Conservation (phyloP, 2,329 filamentous ascomycete genomes). For the Ceratocystis smalleyi region DNA sequence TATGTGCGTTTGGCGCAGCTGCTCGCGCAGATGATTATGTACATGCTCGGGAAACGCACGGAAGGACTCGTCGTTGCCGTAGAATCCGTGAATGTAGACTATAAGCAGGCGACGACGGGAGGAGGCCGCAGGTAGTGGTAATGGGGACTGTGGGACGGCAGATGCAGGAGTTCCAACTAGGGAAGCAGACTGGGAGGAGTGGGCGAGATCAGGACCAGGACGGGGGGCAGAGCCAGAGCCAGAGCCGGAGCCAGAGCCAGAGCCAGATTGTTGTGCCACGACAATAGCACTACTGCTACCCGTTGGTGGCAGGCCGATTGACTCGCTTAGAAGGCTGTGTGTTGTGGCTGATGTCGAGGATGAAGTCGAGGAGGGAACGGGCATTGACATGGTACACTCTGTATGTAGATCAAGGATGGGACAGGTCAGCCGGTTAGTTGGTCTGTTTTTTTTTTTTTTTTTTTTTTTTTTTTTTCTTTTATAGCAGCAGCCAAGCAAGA, state of each 20-base stretch:
- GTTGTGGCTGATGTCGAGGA: background rate
- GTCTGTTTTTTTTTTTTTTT: background rate
- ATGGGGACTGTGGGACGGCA: background rate
- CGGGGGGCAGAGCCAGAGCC: background rate
- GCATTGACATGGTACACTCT: background rate
- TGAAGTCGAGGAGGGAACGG: background rate
- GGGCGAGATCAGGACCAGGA: slow-evolving; percentile 18
- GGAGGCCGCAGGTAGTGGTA: slow-evolving; percentile 19
- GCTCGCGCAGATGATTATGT: slow-evolving; percentile 53
- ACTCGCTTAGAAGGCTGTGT: background rate
- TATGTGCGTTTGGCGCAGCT: slow-evolving; percentile 55
- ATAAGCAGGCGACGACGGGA: slow-evolving; percentile 48
- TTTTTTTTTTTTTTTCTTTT: too few species aligned
- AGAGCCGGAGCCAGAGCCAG: background rate
- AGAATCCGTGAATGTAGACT: slow-evolving; percentile 80
- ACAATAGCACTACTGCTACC: background rate
- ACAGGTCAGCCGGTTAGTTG: background rate
- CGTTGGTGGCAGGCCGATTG: background rate
- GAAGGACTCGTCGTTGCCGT: slow-evolving; percentile 78
- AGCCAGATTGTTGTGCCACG: background rate
- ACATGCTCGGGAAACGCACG: slow-evolving; percentile 77
- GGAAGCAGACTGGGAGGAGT: slow-evolving; percentile 22
- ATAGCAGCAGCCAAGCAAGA: background rate
- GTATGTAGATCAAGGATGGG: background rate
- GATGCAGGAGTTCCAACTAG: too few species aligned